Percentiles rank a stretch among this genome's conserved stretches.
Conservation (phyloP, 768 basidiomycete species). For the Pleurotus cornucopiae region DNA sequence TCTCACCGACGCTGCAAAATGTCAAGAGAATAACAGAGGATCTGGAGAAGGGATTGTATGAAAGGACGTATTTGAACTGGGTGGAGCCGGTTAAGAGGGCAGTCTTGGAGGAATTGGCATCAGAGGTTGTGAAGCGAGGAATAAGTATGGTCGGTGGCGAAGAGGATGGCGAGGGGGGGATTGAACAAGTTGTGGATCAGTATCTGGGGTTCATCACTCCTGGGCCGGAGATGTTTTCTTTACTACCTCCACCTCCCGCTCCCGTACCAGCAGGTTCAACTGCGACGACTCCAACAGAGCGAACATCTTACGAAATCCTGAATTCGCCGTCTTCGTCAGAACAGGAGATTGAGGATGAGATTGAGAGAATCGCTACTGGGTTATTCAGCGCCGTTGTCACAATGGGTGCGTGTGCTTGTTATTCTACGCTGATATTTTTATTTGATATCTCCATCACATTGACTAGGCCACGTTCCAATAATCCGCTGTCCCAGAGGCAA, state of each 20-base stretch:
- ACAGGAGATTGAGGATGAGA: constrained; percentile 87
- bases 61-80: constrained; percentile 92
- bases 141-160: constrained; percentile 31
- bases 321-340: constrained; percentile 91
- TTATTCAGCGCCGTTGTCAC: constrained; percentile 91
- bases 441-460: neutral
- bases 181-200: constrained; percentile 82
- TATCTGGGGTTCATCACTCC: constrained; percentile 96
- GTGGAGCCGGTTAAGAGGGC: constrained; percentile 87
- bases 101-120: constrained; percentile 90
- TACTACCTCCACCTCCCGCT: constrained; percentile 58
- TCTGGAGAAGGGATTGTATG: constrained; percentile 84
- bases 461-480: constrained; percentile 82
- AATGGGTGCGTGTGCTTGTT: constrained; percentile 50
- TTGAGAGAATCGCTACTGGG: constrained; percentile 87
- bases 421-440: neutral
- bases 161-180: constrained; percentile 12
- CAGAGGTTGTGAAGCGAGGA: constrained; percentile 78
- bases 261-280: constrained; percentile 28
- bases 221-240: constrained; percentile 87
- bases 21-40: constrained; percentile 91
- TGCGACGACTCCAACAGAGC: constrained; percentile 29
- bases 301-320: constrained; percentile 77
- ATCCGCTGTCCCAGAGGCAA: constrained; percentile 94
- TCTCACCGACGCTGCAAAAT: constrained; percentile 84